A percentile compares a stretch with the other conserved stretches of the same genome.
These are phyloP conservation scores for Arthrobotrys megalospora DNA, from an alignment of 2,329 filamentous ascomycete genomes.

Conservation along the genomic window DNA sequence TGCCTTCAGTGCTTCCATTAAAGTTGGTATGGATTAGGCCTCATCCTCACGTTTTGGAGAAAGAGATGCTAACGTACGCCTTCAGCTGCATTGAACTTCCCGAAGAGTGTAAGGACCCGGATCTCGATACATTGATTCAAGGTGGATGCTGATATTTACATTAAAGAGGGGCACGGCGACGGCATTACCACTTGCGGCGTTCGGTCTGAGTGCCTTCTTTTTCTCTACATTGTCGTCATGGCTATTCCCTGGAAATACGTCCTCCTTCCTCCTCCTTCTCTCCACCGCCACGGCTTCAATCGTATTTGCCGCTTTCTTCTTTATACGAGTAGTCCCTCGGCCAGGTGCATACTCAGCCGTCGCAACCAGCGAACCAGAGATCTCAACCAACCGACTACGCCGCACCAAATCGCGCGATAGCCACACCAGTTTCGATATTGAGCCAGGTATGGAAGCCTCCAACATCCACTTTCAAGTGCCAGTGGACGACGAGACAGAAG, in stretches of 20 bases:
- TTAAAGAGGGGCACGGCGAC: constrained; percentile 87
- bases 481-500: constrained; percentile 46
- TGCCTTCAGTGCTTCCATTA: constrained; percentile 90
- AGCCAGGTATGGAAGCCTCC: constrained; percentile 75
- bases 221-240: constrained; percentile 85
- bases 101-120: constrained; percentile 64
- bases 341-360: constrained; percentile 74
- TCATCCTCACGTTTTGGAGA: not conserved
- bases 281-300: constrained; percentile 83
- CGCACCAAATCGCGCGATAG: constrained; percentile 70
- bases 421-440: constrained; percentile 68
- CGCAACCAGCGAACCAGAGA: constrained; percentile 69
- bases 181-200: constrained; percentile 91
- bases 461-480: constrained; percentile 50
- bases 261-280: constrained; percentile 83
- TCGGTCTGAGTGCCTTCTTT: constrained; percentile 95
- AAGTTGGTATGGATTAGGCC: constrained; percentile 72
- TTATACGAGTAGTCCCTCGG: constrained; percentile 81
- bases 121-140: constrained; percentile 66
- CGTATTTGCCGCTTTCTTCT: constrained; percentile 84
- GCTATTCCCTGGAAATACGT: constrained; percentile 86
- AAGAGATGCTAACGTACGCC: constrained; percentile 32
- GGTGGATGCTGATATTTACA: constrained; percentile 82
- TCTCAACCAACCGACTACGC: constrained; percentile 68
- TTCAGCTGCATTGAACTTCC: constrained; percentile 64